phyloP scores from a whole-genome alignment of 1,284 basidiomycete genomes.

The Xerocomus alliaceus region DNA sequence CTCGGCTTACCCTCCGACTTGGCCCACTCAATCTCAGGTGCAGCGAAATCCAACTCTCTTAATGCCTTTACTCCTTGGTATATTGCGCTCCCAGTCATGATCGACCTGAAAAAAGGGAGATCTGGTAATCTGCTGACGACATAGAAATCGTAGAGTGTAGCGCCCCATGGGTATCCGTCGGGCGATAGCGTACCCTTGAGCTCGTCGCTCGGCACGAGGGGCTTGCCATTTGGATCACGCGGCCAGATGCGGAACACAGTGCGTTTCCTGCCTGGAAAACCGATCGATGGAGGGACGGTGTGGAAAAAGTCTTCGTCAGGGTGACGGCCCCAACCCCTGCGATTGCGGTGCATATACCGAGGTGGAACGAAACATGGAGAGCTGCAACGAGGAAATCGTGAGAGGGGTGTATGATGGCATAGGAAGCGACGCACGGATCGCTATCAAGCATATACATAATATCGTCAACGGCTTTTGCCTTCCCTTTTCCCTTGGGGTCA shows the following conservation, averaged over 20 bases:
- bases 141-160: constrained; percentile 53
- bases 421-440: background rate
- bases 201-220: background rate
- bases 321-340: constrained; percentile 10
- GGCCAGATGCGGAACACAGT: constrained; percentile 33
- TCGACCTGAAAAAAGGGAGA: constrained; percentile 16
- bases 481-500: constrained; percentile 4
- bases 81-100: constrained; percentile 48
- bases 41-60: constrained; percentile 44
- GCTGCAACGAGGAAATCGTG: background rate
- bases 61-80: constrained; percentile 41
- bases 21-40: constrained; percentile 45
- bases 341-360: background rate
- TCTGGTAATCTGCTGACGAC: constrained; percentile 35
- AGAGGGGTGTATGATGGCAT: background rate
- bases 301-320: constrained; percentile 14
- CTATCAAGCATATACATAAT: no score
- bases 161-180: constrained; percentile 52
- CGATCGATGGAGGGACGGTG: constrained; percentile 8
- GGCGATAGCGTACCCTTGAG: constrained; percentile 36
- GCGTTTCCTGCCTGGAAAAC: constrained; percentile 2
- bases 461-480: background rate
- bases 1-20: constrained; percentile 47
- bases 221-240: constrained; percentile 21
- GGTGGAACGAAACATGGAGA: background rate